A percentile compares a stretch with the other conserved stretches of the same genome.
These are phyloP conservation scores for Colletotrichum brevisporum DNA, from an alignment of 2,329 filamentous ascomycete species.

Conservation along the genomic window DNA sequence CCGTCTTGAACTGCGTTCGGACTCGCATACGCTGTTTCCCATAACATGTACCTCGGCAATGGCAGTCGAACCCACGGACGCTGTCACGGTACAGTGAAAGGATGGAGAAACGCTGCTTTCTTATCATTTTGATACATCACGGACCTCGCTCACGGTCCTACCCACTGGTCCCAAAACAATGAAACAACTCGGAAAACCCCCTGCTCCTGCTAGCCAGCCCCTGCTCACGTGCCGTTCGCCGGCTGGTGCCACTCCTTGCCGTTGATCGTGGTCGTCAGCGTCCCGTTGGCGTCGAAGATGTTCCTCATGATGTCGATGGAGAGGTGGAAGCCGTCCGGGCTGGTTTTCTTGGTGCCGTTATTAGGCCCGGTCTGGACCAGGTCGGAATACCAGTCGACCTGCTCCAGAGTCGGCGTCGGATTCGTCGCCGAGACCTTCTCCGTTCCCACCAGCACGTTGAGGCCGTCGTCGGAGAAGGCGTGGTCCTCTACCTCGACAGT, in stretches of 20 bases:
- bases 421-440: slow-evolving; percentile 51
- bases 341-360: slow-evolving; percentile 54
- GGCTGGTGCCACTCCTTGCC: slow-evolving; percentile 55
- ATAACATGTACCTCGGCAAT: background rate
- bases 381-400: slow-evolving; percentile 56
- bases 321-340: slow-evolving; percentile 55
- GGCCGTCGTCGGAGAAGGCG: slow-evolving; percentile 54
- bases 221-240: slow-evolving; percentile 48
- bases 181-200: background rate
- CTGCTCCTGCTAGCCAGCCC: background rate
- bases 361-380: slow-evolving; percentile 50
- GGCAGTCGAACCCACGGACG: background rate
- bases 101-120: background rate
- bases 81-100: background rate
- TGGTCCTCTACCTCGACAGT: slow-evolving; percentile 52
- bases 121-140: background rate
- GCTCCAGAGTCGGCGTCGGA: slow-evolving; percentile 44
- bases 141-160: background rate
- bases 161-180: background rate
- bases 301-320: slow-evolving; percentile 55
- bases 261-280: slow-evolving; percentile 54
- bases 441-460: slow-evolving; percentile 49
- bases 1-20: background rate
- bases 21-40: background rate
- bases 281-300: slow-evolving; percentile 58